phyloP scores from a whole-genome alignment of 1,139 yeast genomes.

The Pichia sp. region DNA sequence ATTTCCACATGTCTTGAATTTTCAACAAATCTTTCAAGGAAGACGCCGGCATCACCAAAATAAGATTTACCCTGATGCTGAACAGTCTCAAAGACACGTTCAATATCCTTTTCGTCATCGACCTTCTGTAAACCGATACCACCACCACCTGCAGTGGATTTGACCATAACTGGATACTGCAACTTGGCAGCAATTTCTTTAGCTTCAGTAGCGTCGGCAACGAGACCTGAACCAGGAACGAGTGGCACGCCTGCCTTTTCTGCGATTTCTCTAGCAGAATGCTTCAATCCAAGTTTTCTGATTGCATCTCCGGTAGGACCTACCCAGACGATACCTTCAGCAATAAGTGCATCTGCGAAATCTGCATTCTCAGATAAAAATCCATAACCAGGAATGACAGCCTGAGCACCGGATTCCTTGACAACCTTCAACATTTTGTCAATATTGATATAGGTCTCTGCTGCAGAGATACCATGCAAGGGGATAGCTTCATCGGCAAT shows the following conservation, averaged over 20 bases:
- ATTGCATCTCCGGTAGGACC: conserved; percentile 96
- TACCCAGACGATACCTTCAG: conserved; percentile 81
- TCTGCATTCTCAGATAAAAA: conserved; percentile 95
- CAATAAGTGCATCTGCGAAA: conserved; percentile 78
- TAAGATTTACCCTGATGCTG: conserved; percentile 90
- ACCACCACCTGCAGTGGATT: conserved; percentile 98
- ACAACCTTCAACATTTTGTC: conserved; percentile 86
- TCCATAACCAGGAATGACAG: conserved; percentile 96
- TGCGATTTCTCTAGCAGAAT: conserved; percentile 94
- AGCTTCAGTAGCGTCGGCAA: conserved; percentile 67
- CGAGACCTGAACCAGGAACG: conserved; percentile 89
- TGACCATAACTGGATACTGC: conserved; percentile 91
- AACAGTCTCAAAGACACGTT: conserved; percentile 79
- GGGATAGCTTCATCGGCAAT: conserved; percentile 79
- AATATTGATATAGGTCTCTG: conserved; percentile 80
- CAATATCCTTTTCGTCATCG: conserved; percentile 71
- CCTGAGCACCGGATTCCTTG: conserved; percentile 74
- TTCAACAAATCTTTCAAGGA: conserved; percentile 88
- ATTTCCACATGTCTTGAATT: conserved; percentile 94
- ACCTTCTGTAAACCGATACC: conserved; percentile 96
- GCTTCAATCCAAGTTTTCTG: conserved; percentile 84
- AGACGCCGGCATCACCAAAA: conserved; percentile 93
- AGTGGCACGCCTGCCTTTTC: conserved; percentile 82
- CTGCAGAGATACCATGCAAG: conserved; percentile 74
- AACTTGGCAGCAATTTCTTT: conserved; percentile 65